phyloP scores from a whole-genome alignment of 73 alveolate genomes.

The Tetrahymena elliotti region DNA sequence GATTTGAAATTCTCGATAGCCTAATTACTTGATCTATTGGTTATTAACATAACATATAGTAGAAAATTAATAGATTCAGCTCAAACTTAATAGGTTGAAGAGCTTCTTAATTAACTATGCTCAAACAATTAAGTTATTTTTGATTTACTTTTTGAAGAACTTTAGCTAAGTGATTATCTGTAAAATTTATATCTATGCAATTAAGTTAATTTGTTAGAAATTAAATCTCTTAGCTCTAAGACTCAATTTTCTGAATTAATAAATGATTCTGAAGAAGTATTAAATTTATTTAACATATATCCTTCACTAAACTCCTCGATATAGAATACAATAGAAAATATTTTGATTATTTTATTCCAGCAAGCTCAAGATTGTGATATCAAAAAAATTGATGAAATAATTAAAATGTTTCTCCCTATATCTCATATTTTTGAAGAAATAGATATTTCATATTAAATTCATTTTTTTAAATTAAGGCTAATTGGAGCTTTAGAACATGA shows the following conservation, averaged over 20 bases:
- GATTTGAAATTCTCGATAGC: neutral
- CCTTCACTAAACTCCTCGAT: neutral
- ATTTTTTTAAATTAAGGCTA: neutral
- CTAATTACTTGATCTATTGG: neutral
- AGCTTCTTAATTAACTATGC: neutral
- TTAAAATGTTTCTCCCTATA: neutral
- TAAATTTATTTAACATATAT: neutral
- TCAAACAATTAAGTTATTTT: neutral
- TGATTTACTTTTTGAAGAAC: neutral
- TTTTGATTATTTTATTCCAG: neutral
- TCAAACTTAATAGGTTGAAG: neutral
- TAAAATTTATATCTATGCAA: neutral
- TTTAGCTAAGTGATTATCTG: neutral
- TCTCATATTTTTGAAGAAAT: neutral
- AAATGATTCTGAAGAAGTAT: neutral
- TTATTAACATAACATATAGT: neutral
- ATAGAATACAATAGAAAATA: neutral
- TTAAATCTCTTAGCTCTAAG: neutral
- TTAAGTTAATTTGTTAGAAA: neutral
- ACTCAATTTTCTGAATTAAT: neutral
- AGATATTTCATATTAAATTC: neutral
- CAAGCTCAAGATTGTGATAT: neutral
- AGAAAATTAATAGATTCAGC: neutral
- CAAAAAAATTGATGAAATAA: neutral
- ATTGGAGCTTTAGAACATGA: neutral